These are phyloP conservation scores for Ustilago hordei DNA, from an alignment of 1,284 basidiomycete species.

Conservation along the genomic window DNA sequence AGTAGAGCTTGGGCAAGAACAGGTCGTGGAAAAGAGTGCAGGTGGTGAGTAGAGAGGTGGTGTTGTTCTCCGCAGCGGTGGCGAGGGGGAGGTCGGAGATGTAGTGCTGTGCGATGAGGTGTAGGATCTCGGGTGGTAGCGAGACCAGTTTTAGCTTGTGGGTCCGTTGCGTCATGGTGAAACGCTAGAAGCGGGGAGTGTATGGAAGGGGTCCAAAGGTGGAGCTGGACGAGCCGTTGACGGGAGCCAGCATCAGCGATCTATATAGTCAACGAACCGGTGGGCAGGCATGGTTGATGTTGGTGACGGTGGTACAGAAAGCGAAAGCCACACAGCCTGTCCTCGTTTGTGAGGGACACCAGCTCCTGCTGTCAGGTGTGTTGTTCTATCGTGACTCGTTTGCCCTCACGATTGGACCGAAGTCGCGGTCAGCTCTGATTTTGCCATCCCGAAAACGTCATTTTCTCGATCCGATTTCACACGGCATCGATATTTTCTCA, in stretches of 20 bases:
- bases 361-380: not conserved
- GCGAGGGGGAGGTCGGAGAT: conserved; percentile 5
- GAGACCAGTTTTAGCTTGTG: conserved; percentile 8
- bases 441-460: conserved; percentile 1
- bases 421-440: not conserved
- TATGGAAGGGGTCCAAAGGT: not conserved
- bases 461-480: conserved; percentile 1
- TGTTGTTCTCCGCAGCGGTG: conserved; percentile 8
- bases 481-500: not conserved
- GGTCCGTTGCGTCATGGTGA: not conserved
- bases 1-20: conserved; percentile 36
- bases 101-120: conserved; percentile 29
- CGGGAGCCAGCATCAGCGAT: not conserved
- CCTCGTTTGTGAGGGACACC: not conserved
- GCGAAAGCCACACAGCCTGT: not conserved
- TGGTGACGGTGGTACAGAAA: conserved; percentile 1
- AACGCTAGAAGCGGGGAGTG: not conserved
- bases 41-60: conserved; percentile 18
- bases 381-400: not conserved
- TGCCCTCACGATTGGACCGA: not conserved
- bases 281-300: not conserved
- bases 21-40: conserved; percentile 24
- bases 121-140: conserved; percentile 31
- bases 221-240: not conserved
- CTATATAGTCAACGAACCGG: not conserved